phyloP scores from a whole-genome alignment of 2,329 filamentous ascomycete species.

The Fusarium sp. region DNA sequence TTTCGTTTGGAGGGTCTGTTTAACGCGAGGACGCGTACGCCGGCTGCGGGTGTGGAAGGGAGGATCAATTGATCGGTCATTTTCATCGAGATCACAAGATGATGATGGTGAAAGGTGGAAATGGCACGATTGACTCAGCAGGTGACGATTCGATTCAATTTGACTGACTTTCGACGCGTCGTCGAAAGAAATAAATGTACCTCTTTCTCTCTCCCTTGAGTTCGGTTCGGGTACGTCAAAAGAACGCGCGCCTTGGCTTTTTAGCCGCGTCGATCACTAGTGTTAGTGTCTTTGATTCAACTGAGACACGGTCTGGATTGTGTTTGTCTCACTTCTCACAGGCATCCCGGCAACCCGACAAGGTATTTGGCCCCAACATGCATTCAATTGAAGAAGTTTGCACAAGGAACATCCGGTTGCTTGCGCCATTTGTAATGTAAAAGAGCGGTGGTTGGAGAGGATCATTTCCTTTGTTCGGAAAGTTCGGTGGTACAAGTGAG shows the following conservation, averaged over 20 bases:
- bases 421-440: conserved; percentile 35
- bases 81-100: not conserved
- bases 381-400: conserved; percentile 1
- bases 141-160: not conserved
- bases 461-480: conserved; percentile 14
- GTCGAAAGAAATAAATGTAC: not conserved
- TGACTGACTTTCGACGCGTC: not conserved
- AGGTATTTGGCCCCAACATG: not conserved
- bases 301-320: conserved; percentile 37
- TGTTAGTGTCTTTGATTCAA: conserved; percentile 33
- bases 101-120: not conserved
- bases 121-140: conserved; percentile 9
- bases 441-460: conserved; percentile 33
- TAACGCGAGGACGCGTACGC: conserved; percentile 60
- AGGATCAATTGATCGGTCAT: conserved; percentile 41
- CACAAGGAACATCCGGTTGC: not conserved
- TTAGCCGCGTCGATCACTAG: conserved; percentile 29
- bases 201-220: not conserved
- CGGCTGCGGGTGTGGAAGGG: conserved; percentile 46
- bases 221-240: conserved; percentile 29
- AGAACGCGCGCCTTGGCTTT: conserved; percentile 5
- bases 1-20: conserved; percentile 68
- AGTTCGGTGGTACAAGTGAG: conserved; percentile 10
- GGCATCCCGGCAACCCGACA: not conserved
- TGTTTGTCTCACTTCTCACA: not conserved